Conservation (phyloP, 2,329 filamentous ascomycete species). For the Apiospora marii region DNA sequence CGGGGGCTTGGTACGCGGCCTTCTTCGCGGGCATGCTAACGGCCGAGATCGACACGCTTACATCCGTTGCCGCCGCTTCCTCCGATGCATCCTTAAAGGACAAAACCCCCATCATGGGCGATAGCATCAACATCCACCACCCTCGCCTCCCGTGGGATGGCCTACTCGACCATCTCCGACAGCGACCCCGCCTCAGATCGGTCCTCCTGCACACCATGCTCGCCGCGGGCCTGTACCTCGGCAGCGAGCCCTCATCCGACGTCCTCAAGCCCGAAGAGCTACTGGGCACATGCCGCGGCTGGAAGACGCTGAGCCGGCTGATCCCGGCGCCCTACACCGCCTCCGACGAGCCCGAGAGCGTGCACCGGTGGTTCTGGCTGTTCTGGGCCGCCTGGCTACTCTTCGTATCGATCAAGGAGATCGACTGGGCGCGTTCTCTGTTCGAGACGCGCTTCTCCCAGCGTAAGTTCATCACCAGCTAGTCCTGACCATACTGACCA, state of each 20-base stretch:
- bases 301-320: conserved; percentile 25
- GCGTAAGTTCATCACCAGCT: conserved; percentile 19
- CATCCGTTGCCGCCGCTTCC: not conserved
- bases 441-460: conserved; percentile 28
- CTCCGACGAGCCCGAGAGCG: conserved; percentile 23
- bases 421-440: conserved; percentile 24
- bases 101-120: too few relatives aligned
- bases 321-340: conserved; percentile 22
- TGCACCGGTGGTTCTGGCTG: conserved; percentile 29
- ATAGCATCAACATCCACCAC: not conserved
- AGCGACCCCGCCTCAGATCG: not conserved
- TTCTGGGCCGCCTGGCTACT: conserved; percentile 31
- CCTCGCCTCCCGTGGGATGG: not conserved
- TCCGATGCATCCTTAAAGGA: not conserved
- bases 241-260: conserved; percentile 26
- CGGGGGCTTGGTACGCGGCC: conserved; percentile 14
- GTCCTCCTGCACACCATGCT: not conserved
- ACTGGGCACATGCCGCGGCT: conserved; percentile 23
- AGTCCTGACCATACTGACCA: too few relatives aligned
- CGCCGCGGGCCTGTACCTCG: conserved; percentile 25
- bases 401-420: conserved; percentile 24
- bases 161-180: not conserved
- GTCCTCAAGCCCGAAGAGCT: conserved; percentile 3
- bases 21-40: conserved; percentile 14
- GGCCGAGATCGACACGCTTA: conserved; percentile 1